Percentiles rank a stretch among this genome's conserved stretches.
Conservation (phyloP, 2,329 filamentous ascomycete species). For the Exophiala alcalophila region DNA sequence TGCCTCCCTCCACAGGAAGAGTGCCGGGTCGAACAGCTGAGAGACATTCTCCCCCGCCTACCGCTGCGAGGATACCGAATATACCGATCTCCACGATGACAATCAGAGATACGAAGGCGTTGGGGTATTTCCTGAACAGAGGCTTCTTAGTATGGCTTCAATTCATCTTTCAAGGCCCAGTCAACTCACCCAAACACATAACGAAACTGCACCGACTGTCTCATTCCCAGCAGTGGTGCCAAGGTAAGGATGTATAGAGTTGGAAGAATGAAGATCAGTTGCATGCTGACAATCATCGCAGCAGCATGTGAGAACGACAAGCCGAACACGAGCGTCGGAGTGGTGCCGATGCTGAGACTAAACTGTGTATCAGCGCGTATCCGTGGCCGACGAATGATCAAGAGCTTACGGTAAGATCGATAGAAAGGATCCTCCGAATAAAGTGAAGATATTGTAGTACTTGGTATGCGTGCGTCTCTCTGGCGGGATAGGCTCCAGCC, state of each 20-base stretch:
- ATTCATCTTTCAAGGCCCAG: neutral
- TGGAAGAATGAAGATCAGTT: constrained; percentile 3
- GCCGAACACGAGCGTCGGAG: constrained; percentile 3
- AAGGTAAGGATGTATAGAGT: constrained; percentile 3
- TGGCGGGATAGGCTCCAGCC: constrained; percentile 70
- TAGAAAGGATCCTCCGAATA: constrained; percentile 53
- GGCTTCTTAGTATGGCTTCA: neutral
- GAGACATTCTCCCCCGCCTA: constrained; percentile 4
- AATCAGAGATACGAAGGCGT: too few relatives aligned
- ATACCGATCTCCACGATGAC: too few relatives aligned
- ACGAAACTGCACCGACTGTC: constrained; percentile 7
- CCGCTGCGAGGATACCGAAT: neutral
- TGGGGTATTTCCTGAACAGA: too few relatives aligned
- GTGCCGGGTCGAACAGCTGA: constrained; percentile 1
- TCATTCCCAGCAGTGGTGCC: constrained; percentile 4
- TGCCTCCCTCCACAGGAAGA: constrained; percentile 4
- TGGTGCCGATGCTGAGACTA: constrained; percentile 6
- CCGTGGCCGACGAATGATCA: too few relatives aligned
- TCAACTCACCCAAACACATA: constrained; percentile 9
- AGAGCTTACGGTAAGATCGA: constrained; percentile 6
- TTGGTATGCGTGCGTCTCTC: constrained; percentile 64
- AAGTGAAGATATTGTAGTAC: constrained; percentile 63
- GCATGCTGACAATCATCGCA: constrained; percentile 3
- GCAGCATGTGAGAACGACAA: constrained; percentile 1
- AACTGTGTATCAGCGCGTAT: neutral